Conservation (phyloP, 768 basidiomycete species). For the Calocera cornea region DNA sequence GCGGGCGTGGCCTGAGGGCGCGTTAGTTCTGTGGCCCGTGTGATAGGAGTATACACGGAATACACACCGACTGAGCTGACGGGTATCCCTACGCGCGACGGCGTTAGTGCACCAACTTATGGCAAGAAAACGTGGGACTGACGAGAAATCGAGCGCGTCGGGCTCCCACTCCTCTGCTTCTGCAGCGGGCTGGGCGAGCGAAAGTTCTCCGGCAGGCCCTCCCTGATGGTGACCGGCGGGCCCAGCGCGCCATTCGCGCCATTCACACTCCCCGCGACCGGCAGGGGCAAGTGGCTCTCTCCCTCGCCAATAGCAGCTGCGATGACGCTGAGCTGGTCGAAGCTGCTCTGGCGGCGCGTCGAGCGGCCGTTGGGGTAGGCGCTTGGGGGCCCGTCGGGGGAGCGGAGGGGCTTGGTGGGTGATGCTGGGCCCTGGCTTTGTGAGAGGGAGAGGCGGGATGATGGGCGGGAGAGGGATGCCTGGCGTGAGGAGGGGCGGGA, state of each 20-base stretch:
- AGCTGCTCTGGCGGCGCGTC: background rate
- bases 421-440: background rate
- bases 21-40: background rate
- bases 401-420: background rate
- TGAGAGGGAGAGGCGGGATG: background rate
- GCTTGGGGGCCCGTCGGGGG: background rate
- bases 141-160: background rate
- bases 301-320: background rate
- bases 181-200: background rate
- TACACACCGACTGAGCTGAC: slow-evolving; percentile 62
- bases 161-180: background rate
- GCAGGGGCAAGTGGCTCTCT: background rate
- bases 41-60: slow-evolving; percentile 3
- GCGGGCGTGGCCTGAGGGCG: slow-evolving; percentile 58
- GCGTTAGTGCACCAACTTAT: background rate
- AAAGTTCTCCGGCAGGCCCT: background rate
- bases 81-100: slow-evolving; percentile 44
- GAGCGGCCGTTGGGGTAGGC: background rate
- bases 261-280: background rate
- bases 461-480: background rate
- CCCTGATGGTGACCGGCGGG: background rate
- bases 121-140: background rate
- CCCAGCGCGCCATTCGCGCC: background rate
- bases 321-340: background rate
- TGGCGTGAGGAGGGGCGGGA: background rate